Percentiles rank a stretch among this genome's conserved stretches.
phyloP scores from a whole-genome alignment of 805 yeast genomes.

The Kodamaea leandrae region DNA sequence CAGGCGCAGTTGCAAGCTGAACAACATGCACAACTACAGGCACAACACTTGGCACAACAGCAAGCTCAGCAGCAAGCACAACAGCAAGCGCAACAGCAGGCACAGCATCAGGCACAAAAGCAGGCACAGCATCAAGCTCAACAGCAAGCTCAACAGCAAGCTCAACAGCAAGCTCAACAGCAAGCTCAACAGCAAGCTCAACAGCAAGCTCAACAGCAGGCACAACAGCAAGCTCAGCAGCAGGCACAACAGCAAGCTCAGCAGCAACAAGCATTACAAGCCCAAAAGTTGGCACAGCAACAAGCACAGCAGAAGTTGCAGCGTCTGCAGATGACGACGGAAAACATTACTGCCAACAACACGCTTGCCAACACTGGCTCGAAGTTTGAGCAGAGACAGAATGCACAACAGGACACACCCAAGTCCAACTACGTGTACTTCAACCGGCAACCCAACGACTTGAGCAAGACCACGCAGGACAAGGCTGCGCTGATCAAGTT shows the following conservation, averaged over 20 bases:
- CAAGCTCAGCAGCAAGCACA: slow-evolving; percentile 14
- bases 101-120: neutral
- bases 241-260: slow-evolving; percentile 12
- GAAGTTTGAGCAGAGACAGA: slow-evolving; percentile 8
- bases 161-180: slow-evolving; percentile 5
- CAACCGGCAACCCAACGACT: slow-evolving; percentile 77
- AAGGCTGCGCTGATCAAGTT: slow-evolving; percentile 81
- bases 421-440: slow-evolving; percentile 59
- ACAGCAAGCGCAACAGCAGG: neutral
- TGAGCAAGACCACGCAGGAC: slow-evolving; percentile 75
- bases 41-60: slow-evolving; percentile 7
- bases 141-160: neutral
- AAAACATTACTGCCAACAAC: slow-evolving; percentile 16
- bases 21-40: slow-evolving; percentile 4
- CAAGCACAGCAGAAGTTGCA: slow-evolving; percentile 9
- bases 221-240: slow-evolving; percentile 11
- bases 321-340: neutral
- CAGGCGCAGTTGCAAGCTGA: slow-evolving; percentile 10
- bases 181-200: slow-evolving; percentile 12
- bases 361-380: slow-evolving; percentile 10
- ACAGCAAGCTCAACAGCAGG: slow-evolving; percentile 9
- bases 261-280: slow-evolving; percentile 13
- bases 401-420: slow-evolving; percentile 8
- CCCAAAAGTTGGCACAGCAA: slow-evolving; percentile 12
- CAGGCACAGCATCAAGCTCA: neutral